Percentiles rank a stretch among this genome's conserved stretches.
These are phyloP conservation scores for Parascedosporium putredinis DNA, from an alignment of 2,329 filamentous ascomycete genomes.

Conservation along the genomic window DNA sequence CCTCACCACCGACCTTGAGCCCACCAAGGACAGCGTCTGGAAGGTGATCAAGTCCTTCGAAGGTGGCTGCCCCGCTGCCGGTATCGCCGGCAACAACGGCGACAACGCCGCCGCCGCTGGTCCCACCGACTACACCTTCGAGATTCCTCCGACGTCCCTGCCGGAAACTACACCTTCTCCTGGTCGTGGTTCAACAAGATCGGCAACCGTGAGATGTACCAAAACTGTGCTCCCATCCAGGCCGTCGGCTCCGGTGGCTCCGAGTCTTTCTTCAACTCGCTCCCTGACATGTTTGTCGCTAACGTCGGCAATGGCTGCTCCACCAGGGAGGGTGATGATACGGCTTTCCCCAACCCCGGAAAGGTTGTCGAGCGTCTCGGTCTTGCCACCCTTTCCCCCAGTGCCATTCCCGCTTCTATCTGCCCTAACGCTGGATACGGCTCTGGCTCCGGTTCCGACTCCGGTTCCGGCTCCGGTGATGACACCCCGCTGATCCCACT, in stretches of 20 bases:
- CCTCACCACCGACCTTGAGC: constrained; percentile 65
- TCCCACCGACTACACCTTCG: constrained; percentile 55
- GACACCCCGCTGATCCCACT: constrained; percentile 9
- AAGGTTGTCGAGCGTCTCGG: constrained; percentile 37
- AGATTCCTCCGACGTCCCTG: constrained; percentile 59
- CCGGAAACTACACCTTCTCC: constrained; percentile 70
- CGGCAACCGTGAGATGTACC: constrained; percentile 94
- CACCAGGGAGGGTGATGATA: constrained; percentile 37
- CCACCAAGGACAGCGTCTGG: constrained; percentile 59
- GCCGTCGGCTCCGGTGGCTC: constrained; percentile 45
- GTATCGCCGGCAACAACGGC: constrained; percentile 45
- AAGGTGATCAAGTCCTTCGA: constrained; percentile 84
- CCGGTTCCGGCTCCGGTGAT: constrained; percentile 9
- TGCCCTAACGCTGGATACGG: constrained; percentile 4
- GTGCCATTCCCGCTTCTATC: constrained; percentile 14
- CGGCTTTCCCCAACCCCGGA: constrained; percentile 55
- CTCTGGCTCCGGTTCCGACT: constrained; percentile 13
- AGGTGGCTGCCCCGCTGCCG: constrained; percentile 68
- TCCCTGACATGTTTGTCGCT: constrained; percentile 63
- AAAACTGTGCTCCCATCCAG: constrained; percentile 78
- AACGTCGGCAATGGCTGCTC: constrained; percentile 49
- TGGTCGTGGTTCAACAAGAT: constrained; percentile 95
- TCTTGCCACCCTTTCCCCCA: constrained; percentile 22
- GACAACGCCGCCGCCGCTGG: constrained; percentile 30
- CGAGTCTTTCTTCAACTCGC: constrained; percentile 42